Base-by-base conservation (phyloP, 2,329 filamentous ascomycete species). In the Colletotrichum lentis region DNA sequence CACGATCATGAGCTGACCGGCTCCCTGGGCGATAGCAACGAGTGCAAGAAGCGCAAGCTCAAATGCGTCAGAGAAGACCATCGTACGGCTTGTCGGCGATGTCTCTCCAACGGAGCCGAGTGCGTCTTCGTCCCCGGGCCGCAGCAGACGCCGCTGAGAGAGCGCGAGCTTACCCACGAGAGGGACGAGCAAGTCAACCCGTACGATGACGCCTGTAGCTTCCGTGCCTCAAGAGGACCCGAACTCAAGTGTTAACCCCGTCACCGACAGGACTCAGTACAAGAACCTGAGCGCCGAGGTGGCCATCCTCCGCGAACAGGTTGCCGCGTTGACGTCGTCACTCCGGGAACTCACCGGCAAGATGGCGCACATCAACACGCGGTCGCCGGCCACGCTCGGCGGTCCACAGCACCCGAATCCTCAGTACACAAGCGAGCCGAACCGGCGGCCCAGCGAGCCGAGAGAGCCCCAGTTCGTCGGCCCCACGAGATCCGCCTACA, bases 1-100 rank as follows among this genome's bases (percentile, higher is more conserved):
- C 1, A 31, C 27, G 27, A 31, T 6, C 7, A 31, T 8, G 27
- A 31, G 27, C 7, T 31, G 39, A 20, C 14, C 27, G 10, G 11
- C 49, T 66, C n/a, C 6, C 2, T 44, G 12, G 3, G 5, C 1
- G 39, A 31, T 39, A 77, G 77, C 35, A 76, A 80, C 57, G 78
- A 80, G 24, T 81, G 80, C 69, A 80, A 80, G 65, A 79, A 77
- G 46, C 71, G 78, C 35, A 81, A 81, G 64, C 77, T 81, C 62
- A 81, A 81, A 65, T 81, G 80, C 69, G 72, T 78, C 44, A 74
- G 74, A 1, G 66, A 68, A 0, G 71, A 72, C 8, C 54, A 64
- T 5, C 71, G 75, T 31, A 67, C 65, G 0, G 70, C 61, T 22
- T 80, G 78, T 49, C 73, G 77, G 66, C 67, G 77, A 54, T 80